Conservation (phyloP, 2,329 filamentous ascomycete genomes). For the Arthrinium phaeospermum region DNA sequence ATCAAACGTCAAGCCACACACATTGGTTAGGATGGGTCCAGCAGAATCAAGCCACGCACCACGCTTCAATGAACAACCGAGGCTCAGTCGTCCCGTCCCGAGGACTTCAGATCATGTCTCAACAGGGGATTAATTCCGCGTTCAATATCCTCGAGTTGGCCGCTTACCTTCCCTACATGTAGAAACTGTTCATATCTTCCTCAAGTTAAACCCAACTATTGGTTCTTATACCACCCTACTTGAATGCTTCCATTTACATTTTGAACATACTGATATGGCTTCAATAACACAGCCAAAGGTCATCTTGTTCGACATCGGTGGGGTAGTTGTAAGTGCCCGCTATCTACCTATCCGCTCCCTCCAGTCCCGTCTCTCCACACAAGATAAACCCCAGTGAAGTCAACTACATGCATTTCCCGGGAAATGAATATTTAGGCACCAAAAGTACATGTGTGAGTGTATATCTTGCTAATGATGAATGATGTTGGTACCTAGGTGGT, state of each 20-base stretch:
- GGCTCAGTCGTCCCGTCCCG: constrained; percentile 2
- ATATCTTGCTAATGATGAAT: constrained; percentile 26
- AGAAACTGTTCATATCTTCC: background rate
- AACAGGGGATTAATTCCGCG: background rate
- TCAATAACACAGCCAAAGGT: constrained; percentile 66
- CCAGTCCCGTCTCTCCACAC: constrained; percentile 4
- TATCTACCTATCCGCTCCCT: background rate
- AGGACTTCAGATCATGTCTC: background rate
- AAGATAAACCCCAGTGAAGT: background rate
- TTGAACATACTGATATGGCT: constrained; percentile 42
- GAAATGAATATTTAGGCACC: background rate
- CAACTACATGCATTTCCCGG: background rate
- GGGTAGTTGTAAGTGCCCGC: constrained; percentile 81
- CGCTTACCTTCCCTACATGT: constrained; percentile 17
- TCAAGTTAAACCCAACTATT: background rate
- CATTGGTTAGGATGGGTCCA: no score
- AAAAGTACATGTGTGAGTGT: background rate
- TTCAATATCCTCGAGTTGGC: background rate
- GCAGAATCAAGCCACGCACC: background rate
- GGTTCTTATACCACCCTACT: background rate
- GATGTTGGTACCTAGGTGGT: constrained; percentile 65
- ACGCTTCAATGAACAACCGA: background rate
- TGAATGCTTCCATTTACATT: background rate
- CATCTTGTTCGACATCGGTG: constrained; percentile 92
- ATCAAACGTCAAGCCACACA: background rate